Base-by-base conservation (phyloP, 768 basidiomycete genomes). In the Podaxis mareebaensis region DNA sequence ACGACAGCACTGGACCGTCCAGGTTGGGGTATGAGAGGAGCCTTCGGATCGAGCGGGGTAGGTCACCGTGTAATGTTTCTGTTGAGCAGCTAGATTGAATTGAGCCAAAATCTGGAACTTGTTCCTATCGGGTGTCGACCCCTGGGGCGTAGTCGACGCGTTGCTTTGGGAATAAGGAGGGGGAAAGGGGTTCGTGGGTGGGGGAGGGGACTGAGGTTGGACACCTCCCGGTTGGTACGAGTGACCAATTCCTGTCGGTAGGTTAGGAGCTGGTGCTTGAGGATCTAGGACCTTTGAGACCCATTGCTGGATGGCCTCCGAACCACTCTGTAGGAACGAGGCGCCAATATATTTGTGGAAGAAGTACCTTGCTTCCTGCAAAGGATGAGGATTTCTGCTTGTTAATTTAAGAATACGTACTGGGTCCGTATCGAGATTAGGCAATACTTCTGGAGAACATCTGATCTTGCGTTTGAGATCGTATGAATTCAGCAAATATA, bases 81-180 rank as follows among this genome's bases (percentile, higher is more conserved):
- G 84, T 3, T 75, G 65, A 28, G 84, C 84, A 7, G 79, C 82
- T 67, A 86, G 83, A 64, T 85, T 84, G 30, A 85, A 76, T 28
- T 80, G 73, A 4, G 83, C 79, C 60, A 87, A 63, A 6, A 73
- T 66, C 48, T 67, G 66, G 69, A 70, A 59, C 71, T 48, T 73
- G 12, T 71, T 68, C 10, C 69, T 69, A 3, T 30, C 59, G 30
- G 51, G 26, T 24, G 44, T 72, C 24, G 44, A 46, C 44, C 4
- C 15, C 44, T 6, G 44, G 2, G 44, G 8, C 15, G 44, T 6
- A 15, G 44, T 17, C 20, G n/a, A 8, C n/a, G 44, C 20, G n/a
- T 20, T 20, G n/a, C n/a, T 20, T 7, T 6, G 20, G 20, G n/a
- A 46, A 46, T 20, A 46, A 46, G 44, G 20, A n/a, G 44, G n/a